Base-by-base conservation (phyloP, 306 rosid species). In the Astragalus membranaceus region DNA sequence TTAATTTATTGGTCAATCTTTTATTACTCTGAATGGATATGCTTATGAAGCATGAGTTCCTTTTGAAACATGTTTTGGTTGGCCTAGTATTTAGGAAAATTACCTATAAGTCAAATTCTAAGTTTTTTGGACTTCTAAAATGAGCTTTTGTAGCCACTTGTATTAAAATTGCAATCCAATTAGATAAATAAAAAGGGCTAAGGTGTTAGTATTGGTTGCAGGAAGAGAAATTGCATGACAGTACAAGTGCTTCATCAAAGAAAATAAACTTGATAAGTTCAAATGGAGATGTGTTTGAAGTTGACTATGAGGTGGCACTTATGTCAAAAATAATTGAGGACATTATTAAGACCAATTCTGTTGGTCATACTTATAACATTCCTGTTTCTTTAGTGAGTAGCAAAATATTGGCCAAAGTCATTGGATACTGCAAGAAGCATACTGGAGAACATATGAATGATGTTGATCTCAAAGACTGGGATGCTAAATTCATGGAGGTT, bases 391-490 rank as follows among this genome's bases (percentile, higher is more conserved):
- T 60, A 54, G 81, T 82, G n/a, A 82, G 73, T 4, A 79, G 88
- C 84, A 81, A 74, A 63, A 81, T 80, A 56, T 55, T 89, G 68
- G 78, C 73, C 53, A 87, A 80, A 81, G 85, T 87, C 44, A 82
- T 85, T 79, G 84, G 80, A 81, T 89, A 83, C 82, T 83, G 91
- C 71, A 72, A 75, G 65, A 82, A 77, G 68, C 96, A 89, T 69
- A 77, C 59, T 10, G 64, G 79, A 8, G 81, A 82, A 20, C 49
- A 55, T 29, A 10, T 42, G 9, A 33, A 79, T 8, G 83, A 76
- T 14, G 66, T 72, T 0, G 85, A 81, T 26, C 82, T 88, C 8
- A 35, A 16, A 3, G 57, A 51, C 4, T 51, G 96, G 96, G 92
- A 84, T 50, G 42, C 12, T 4, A 79, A 84, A 17, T 85, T 89